Conservation (phyloP, 2,329 filamentous ascomycete genomes). For the Phyllosticta capitalensis region DNA sequence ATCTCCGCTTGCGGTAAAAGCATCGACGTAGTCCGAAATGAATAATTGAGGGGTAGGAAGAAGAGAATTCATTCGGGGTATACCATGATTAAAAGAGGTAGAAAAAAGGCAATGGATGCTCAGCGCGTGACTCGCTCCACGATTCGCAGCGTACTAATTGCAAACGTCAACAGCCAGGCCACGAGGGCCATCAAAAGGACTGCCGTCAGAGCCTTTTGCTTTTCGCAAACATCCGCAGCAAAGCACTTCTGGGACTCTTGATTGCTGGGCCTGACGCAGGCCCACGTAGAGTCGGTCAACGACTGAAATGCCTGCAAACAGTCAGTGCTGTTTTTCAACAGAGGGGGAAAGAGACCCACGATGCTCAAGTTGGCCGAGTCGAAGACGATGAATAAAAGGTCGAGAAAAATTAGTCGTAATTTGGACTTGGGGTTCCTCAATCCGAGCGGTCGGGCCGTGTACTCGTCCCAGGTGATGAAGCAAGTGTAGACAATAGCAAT, state of each 20-base stretch:
- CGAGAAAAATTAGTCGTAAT: constrained; percentile 78
- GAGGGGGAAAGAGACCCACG: neutral
- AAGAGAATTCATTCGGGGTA: constrained; percentile 10
- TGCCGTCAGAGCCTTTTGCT: constrained; percentile 62
- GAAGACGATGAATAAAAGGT: constrained; percentile 95
- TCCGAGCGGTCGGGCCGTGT: constrained; percentile 85
- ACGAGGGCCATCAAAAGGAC: constrained; percentile 74
- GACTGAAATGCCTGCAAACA: constrained; percentile 60
- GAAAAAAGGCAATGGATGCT: neutral
- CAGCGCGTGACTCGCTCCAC: constrained; percentile 9
- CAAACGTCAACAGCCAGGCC: constrained; percentile 86
- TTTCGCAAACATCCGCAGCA: constrained; percentile 43
- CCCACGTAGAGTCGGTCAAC: constrained; percentile 53
- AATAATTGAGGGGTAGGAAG: neutral
- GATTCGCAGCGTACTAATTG: constrained; percentile 51
- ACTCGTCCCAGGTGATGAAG: constrained; percentile 95
- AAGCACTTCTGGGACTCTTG: constrained; percentile 13
- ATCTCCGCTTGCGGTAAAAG: neutral
- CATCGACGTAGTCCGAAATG: neutral
- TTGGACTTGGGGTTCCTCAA: constrained; percentile 77
- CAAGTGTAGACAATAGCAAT: constrained; percentile 82
- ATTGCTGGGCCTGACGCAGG: constrained; percentile 25
- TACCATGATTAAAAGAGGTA: constrained; percentile 6
- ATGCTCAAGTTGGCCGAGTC: constrained; percentile 87
- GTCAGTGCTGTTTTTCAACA: neutral